These are phyloP conservation scores for Psilocybe tampanensis DNA, from an alignment of 768 basidiomycete genomes.

Conservation along the genomic window DNA sequence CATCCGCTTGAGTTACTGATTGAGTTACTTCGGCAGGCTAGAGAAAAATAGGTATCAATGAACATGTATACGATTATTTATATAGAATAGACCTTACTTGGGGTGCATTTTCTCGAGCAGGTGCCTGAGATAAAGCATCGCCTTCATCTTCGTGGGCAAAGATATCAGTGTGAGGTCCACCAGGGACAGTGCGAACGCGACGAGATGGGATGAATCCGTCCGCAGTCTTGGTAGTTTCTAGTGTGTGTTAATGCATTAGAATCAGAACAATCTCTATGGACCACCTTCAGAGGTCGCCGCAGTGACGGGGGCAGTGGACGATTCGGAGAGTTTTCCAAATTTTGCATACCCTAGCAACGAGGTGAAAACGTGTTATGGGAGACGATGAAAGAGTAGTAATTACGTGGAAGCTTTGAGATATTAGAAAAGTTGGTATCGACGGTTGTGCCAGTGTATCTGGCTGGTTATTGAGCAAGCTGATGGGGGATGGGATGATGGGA, in stretches of 20 bases:
- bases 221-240: slow-evolving; percentile 2
- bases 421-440: slow-evolving; percentile 77
- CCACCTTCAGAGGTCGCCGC: neutral
- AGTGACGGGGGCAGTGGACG: slow-evolving; percentile 3
- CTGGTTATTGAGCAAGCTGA: neutral
- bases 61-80: neutral
- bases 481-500: neutral
- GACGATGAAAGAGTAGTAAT: slow-evolving; percentile 24
- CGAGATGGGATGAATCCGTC: slow-evolving; percentile 54
- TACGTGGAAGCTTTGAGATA: slow-evolving; percentile 77
- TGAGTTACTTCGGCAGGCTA: neutral
- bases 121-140: slow-evolving; percentile 63
- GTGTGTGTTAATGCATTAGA: neutral
- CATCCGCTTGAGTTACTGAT: neutral
- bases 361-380: neutral
- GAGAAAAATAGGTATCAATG: neutral
- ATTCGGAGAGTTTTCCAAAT: slow-evolving; percentile 58
- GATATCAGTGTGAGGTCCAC: slow-evolving; percentile 53
- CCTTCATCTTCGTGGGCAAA: slow-evolving; percentile 50
- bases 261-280: neutral
- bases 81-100: slow-evolving; percentile 9
- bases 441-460: slow-evolving; percentile 72
- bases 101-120: slow-evolving; percentile 32
- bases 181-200: slow-evolving; percentile 58
- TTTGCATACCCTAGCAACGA: slow-evolving; percentile 61